Evolutionary conservation across 768 basidiomycete genomes (phyloP).

Genomic region (Phlebiopsis gigantea): DNA sequence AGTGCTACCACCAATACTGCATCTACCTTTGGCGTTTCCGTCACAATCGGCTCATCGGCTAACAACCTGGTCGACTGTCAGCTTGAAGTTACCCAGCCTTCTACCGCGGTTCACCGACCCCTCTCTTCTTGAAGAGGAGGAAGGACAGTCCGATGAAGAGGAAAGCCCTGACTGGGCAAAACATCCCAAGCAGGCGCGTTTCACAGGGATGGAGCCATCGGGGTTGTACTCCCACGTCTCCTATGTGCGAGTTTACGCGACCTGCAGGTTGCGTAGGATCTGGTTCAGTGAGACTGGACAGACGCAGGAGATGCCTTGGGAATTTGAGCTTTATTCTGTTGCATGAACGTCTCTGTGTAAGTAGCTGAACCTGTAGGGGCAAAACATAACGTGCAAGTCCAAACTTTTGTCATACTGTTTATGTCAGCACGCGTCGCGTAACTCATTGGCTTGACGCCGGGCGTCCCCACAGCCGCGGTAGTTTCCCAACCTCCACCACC

Average conservation of each 20-base stretch:
- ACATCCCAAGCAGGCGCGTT: conserved; percentile 2
- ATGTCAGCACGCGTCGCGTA: conserved; percentile 4
- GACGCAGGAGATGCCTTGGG: conserved; percentile 59
- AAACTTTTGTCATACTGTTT: neutral
- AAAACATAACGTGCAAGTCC: neutral
- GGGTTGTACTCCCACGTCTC: conserved; percentile 60
- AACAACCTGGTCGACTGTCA: conserved; percentile 67
- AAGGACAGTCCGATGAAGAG: conserved; percentile 18
- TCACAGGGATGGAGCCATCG: conserved; percentile 34
- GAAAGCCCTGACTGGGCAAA: conserved; percentile 14
- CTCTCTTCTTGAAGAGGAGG: conserved; percentile 25
- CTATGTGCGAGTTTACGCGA: conserved; percentile 75
- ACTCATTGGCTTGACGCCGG: neutral
- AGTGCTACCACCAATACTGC: conserved; percentile 50
- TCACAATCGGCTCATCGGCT: conserved; percentile 46
- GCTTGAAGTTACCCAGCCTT: conserved; percentile 53
- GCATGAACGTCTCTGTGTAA: too few relatives aligned
- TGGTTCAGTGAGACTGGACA: conserved; percentile 65
- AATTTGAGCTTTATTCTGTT: conserved; percentile 60
- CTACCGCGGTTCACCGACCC: conserved; percentile 57
- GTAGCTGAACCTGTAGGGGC: too few relatives aligned
- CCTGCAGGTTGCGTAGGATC: conserved; percentile 68
- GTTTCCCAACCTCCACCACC: conserved; percentile 2
- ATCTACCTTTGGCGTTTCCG: conserved; percentile 68
- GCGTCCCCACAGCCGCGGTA: neutral